Evolutionary conservation across 345 rosid genomes (phyloP).

Genomic region (Eucalyptus lansdowneana): DNA sequence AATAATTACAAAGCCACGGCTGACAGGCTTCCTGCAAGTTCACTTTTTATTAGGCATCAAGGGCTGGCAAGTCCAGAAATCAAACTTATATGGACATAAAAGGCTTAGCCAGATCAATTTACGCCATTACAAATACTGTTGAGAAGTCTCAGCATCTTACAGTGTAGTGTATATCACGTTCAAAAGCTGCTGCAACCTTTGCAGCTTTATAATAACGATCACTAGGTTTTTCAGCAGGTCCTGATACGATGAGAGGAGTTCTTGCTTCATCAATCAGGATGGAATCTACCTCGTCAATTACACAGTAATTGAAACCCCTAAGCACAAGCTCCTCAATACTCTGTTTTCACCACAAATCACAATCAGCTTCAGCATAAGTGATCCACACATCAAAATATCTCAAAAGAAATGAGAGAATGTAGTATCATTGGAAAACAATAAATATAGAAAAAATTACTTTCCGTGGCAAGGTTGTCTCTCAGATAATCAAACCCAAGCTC

Average conservation of each 20-base stretch:
- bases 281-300: slow-evolving; percentile 97
- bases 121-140: not conserved
- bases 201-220: slow-evolving; percentile 92
- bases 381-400: not conserved
- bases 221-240: slow-evolving; percentile 96
- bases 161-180: slow-evolving; percentile 89
- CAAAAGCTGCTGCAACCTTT: slow-evolving; percentile 78
- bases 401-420: not conserved
- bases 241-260: slow-evolving; percentile 92
- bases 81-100: not conserved
- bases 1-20: not conserved
- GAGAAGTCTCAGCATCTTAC: slow-evolving; percentile 21
- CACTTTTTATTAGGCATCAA: not conserved
- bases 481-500: slow-evolving; percentile 94
- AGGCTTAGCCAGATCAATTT: not conserved
- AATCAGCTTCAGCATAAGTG: slow-evolving; percentile 1
- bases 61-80: not conserved
- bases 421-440: not conserved
- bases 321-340: slow-evolving; percentile 91
- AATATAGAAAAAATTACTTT: slow-evolving; percentile 70
- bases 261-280: slow-evolving; percentile 99
- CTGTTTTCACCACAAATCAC: slow-evolving; percentile 27
- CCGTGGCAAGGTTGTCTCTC: slow-evolving; percentile 99
- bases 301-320: slow-evolving; percentile 82
- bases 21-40: not conserved